Evolutionary conservation across 441 rosid species (phyloP).

Genomic region (Pelargonium myrrhifolium): DNA sequence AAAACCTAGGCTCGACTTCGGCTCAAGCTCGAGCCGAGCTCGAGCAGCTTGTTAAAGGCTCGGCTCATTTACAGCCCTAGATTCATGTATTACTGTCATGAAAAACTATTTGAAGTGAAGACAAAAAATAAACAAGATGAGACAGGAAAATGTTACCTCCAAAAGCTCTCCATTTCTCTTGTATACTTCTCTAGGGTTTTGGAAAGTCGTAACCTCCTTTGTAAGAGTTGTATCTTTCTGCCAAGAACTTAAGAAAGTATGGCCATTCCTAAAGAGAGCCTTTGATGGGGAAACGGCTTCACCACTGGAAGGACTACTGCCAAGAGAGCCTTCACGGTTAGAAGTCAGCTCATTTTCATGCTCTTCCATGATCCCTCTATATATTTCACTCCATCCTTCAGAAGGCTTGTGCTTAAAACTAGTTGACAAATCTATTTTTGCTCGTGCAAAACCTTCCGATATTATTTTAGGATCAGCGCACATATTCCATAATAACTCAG

Average conservation of each 20-base stretch:
- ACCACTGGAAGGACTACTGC: conserved; percentile 29
- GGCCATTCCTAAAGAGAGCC: conserved; percentile 36
- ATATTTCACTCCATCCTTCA: conserved; percentile 52
- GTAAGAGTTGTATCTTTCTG: conserved; percentile 38
- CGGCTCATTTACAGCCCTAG: no score
- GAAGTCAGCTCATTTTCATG: conserved; percentile 27
- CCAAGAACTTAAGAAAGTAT: conserved; percentile 42
- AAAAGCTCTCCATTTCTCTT: conserved; percentile 86
- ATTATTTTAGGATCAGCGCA: conserved; percentile 65
- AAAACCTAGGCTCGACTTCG: no score
- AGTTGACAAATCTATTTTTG: conserved; percentile 43
- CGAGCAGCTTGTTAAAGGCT: no score
- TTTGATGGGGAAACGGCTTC: conserved; percentile 34
- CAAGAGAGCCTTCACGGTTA: conserved; percentile 33
- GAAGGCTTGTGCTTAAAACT: conserved; percentile 35
- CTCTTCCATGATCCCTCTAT: conserved; percentile 33
- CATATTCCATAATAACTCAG: conserved; percentile 48
- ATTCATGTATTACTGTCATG: conserved; percentile 8
- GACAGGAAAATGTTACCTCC: conserved; percentile 46
- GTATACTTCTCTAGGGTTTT: conserved; percentile 57
- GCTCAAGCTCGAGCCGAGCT: no score
- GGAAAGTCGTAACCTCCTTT: conserved; percentile 47
- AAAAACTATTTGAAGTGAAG: conserved; percentile 17
- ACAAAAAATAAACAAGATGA: conserved; percentile 12
- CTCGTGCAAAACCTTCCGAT: conserved; percentile 50